Evolutionary conservation across 768 basidiomycete species (phyloP).

Genomic region (Tricholoma matsutake): DNA sequence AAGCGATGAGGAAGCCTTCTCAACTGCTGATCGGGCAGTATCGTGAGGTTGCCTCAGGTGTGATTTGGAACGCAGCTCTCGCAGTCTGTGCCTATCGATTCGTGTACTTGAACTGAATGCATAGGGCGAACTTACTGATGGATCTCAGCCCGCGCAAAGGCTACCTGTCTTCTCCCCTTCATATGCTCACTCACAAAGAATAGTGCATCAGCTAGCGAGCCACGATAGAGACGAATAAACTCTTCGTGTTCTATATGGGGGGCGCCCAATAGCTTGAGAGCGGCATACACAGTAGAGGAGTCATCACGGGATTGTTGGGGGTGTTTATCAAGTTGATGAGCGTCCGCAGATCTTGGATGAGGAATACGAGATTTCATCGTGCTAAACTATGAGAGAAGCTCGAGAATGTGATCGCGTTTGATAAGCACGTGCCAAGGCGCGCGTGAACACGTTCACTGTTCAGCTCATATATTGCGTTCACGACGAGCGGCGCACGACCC

Average conservation of each 20-base stretch:
- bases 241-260: conserved; percentile 13
- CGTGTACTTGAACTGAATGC: background rate
- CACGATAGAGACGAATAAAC: conserved; percentile 14
- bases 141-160: conserved; percentile 10
- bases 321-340: background rate
- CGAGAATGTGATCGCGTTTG: background rate
- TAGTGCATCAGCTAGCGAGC: conserved; percentile 14
- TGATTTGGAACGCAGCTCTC: conserved; percentile 8
- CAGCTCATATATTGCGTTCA: no score
- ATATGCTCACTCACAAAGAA: conserved; percentile 15
- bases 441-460: background rate
- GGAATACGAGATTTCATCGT: conserved; percentile 14
- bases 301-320: background rate
- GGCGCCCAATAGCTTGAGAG: conserved; percentile 12
- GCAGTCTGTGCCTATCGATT: background rate
- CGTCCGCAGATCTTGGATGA: background rate
- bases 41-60: conserved; percentile 5
- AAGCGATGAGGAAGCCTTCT: background rate
- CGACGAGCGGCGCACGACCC: no score
- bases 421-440: background rate
- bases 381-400: no score
- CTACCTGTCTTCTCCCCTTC: conserved; percentile 14
- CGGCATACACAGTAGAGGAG: conserved; percentile 3
- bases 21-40: conserved; percentile 2
- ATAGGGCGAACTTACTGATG: conserved; percentile 8